Conservation (phyloP, 2,329 filamentous ascomycete genomes). For the Exophiala alcalophila region DNA sequence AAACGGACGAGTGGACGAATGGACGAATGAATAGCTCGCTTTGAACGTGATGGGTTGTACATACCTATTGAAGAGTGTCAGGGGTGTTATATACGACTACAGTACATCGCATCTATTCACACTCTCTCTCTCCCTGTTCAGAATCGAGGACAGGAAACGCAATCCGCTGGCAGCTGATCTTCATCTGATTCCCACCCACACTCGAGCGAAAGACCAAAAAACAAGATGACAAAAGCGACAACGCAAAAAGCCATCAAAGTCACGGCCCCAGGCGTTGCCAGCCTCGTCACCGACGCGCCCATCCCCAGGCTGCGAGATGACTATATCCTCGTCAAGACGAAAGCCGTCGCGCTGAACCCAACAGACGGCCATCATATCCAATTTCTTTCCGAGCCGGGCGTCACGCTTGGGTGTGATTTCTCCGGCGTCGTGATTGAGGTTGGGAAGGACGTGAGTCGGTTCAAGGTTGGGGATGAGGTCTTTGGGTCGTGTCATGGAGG, state of each 20-base stretch:
- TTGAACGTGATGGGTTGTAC: too few relatives aligned
- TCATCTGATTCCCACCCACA: too few relatives aligned
- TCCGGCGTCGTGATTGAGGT: conserved; percentile 32
- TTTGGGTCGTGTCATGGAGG: conserved; percentile 25
- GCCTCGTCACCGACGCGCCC: conserved; percentile 31
- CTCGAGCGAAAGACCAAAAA: too few relatives aligned
- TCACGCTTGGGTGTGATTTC: conserved; percentile 34
- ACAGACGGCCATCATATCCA: conserved; percentile 50
- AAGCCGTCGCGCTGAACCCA: conserved; percentile 53
- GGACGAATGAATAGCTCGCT: too few relatives aligned
- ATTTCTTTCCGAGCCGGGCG: background rate
- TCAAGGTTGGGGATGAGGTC: conserved; percentile 45
- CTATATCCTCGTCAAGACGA: conserved; percentile 53
- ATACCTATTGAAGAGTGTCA: too few relatives aligned
- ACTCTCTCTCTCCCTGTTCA: too few relatives aligned
- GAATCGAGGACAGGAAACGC: too few relatives aligned
- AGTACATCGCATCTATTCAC: too few relatives aligned
- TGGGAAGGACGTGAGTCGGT: conserved; percentile 25
- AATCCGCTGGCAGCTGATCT: too few relatives aligned
- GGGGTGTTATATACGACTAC: too few relatives aligned
- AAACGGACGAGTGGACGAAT: too few relatives aligned
- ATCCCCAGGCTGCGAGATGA: conserved; percentile 21
- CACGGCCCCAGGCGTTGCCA: conserved; percentile 29
- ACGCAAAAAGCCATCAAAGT: conserved; percentile 3
- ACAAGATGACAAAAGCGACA: conserved; percentile 1